A percentile compares a stretch with the other conserved stretches of the same genome.
phyloP scores from a whole-genome alignment of 2,329 filamentous ascomycete species.

The Hymenoscyphus albidus region DNA sequence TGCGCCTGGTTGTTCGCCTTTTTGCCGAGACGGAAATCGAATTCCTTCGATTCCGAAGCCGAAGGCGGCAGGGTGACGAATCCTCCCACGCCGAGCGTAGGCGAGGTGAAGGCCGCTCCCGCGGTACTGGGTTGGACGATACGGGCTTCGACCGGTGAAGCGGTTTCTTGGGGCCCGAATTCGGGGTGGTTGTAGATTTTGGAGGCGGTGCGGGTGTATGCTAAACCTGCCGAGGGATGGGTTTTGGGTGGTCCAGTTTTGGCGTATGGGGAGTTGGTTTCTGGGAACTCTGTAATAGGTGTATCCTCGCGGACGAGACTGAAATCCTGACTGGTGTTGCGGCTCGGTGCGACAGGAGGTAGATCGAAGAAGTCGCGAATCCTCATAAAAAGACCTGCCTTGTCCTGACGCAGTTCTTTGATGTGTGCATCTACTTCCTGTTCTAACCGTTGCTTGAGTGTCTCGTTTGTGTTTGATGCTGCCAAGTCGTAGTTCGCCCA shows the following conservation, averaged over 20 bases:
- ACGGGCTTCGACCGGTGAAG: slow-evolving; percentile 52
- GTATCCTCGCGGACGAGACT: no score
- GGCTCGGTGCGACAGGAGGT: slow-evolving; percentile 22
- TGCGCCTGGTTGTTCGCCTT: neutral
- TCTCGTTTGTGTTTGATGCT: neutral
- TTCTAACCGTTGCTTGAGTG: slow-evolving; percentile 31
- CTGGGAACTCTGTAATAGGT: neutral
- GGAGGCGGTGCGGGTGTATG: slow-evolving; percentile 54
- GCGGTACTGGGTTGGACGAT: slow-evolving; percentile 47
- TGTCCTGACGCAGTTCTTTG: slow-evolving; percentile 50
- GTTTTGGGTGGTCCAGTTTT: slow-evolving; percentile 52
- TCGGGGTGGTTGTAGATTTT: slow-evolving; percentile 56
- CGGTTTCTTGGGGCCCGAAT: slow-evolving; percentile 53
- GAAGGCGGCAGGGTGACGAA: slow-evolving; percentile 28
- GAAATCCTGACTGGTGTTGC: no score
- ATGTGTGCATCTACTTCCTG: slow-evolving; percentile 50
- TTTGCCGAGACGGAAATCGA: slow-evolving; percentile 15
- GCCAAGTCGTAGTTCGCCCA: neutral
- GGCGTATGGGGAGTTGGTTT: slow-evolving; percentile 39
- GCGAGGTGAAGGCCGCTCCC: slow-evolving; percentile 26
- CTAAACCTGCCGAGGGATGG: slow-evolving; percentile 61
- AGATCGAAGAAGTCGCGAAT: slow-evolving; percentile 61
- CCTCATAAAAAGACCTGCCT: slow-evolving; percentile 47
- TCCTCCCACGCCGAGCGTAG: slow-evolving; percentile 33
- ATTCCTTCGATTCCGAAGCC: slow-evolving; percentile 11